Percentiles rank a stretch among this genome's conserved stretches.
Evolutionary conservation across 306 rosid genomes (phyloP).

Genomic region (Vachellia pachyceras): DNA sequence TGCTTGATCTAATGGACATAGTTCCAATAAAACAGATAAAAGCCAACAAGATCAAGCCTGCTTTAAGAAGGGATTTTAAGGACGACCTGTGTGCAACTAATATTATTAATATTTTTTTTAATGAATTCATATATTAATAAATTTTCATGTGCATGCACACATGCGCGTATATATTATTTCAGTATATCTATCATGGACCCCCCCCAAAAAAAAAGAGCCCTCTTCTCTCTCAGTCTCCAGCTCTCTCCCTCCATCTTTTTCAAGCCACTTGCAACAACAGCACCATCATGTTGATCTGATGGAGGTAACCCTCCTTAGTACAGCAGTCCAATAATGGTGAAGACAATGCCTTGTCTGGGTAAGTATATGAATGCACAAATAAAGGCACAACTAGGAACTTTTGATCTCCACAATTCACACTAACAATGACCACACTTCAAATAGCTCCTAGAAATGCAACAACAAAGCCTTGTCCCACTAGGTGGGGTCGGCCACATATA

Average conservation of each 20-base stretch:
- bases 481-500: no score
- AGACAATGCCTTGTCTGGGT: neutral
- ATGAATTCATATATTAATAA: neutral
- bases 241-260: no score
- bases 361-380: neutral
- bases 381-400: neutral
- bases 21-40: neutral
- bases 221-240: no score
- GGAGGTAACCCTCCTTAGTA: no score
- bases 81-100: neutral
- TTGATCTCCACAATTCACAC: neutral
- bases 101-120: neutral
- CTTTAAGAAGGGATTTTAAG: neutral
- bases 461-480: no score
- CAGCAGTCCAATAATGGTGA: no score
- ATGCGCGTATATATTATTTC: neutral
- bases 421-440: neutral
- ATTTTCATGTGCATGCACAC: neutral
- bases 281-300: no score
- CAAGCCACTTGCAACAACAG: no score
- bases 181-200: neutral
- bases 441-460: neutral
- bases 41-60: neutral
- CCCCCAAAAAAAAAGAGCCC: neutral
- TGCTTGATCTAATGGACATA: neutral